Conservation (phyloP, 192 early-diverging fungal genomes). For the Backusella morwellensis region DNA sequence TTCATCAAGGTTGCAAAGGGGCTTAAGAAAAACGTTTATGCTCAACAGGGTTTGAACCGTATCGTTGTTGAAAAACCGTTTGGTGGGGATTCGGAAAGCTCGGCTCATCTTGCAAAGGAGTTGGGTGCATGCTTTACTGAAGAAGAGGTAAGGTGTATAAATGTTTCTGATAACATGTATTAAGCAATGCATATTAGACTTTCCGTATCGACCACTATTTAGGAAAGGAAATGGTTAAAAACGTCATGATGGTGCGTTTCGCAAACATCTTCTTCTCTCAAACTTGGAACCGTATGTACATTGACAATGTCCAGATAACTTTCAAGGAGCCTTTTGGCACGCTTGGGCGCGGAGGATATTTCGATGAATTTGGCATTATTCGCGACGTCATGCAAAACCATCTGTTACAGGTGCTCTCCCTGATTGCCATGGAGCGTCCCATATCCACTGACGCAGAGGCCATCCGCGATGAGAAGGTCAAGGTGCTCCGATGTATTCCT, state of each 20-base stretch:
- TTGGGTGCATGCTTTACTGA: constrained; percentile 81
- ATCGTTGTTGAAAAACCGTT: constrained; percentile 98
- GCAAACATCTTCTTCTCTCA: constrained; percentile 92
- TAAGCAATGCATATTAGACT: constrained; percentile 48
- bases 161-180: not conserved
- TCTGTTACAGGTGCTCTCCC: constrained; percentile 87
- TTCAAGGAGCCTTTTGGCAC: constrained; percentile 98
- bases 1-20: constrained; percentile 85
- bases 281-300: constrained; percentile 85
- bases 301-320: constrained; percentile 93
- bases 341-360: constrained; percentile 96
- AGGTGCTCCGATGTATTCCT: constrained; percentile 68
- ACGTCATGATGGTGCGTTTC: constrained; percentile 89
- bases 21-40: constrained; percentile 70
- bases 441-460: constrained; percentile 84
- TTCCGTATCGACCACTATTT: constrained; percentile 99
- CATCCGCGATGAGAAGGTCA: constrained; percentile 95
- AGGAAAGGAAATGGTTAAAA: constrained; percentile 99
- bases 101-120: constrained; percentile 62
- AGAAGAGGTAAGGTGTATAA: constrained; percentile 61
- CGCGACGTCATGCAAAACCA: constrained; percentile 96
- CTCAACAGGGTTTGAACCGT: constrained; percentile 65
- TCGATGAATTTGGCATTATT: constrained; percentile 98
- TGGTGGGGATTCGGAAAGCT: constrained; percentile 89
- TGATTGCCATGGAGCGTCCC: constrained; percentile 95